These are phyloP conservation scores for Phytopythium ostracodes DNA, from an alignment of 352 stramenopile genomes.

Conservation along the genomic window DNA sequence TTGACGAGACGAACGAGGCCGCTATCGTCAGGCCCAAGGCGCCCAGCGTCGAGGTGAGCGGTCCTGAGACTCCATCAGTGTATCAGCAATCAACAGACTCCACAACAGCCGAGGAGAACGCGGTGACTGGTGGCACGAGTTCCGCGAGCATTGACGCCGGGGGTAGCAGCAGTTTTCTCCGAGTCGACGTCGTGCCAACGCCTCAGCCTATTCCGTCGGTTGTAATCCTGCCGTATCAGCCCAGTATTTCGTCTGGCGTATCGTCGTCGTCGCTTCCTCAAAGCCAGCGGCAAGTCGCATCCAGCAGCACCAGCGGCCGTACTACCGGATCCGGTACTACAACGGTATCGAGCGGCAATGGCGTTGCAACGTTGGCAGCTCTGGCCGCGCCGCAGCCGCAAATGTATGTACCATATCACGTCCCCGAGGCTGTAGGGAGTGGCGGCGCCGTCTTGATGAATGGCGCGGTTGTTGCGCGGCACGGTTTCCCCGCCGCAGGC, in stretches of 20 bases:
- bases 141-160: background rate
- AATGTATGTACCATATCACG: constrained; percentile 4
- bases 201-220: constrained; percentile 24
- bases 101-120: background rate
- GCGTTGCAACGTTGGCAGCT: constrained; percentile 14
- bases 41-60: background rate
- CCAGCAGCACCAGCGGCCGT: background rate
- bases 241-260: background rate
- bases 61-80: background rate
- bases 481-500: background rate
- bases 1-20: constrained; percentile 37
- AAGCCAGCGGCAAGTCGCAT: background rate
- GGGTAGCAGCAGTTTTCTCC: background rate
- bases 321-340: background rate
- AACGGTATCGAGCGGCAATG: constrained; percentile 1
- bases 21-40: constrained; percentile 22
- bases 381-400: constrained; percentile 9
- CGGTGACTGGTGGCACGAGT: background rate
- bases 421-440: background rate
- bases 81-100: background rate
- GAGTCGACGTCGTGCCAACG: background rate
- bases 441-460: background rate
- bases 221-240: constrained; percentile 26
- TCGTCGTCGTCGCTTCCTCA: background rate
- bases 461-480: background rate